These are phyloP conservation scores for Termitomyces sp. DNA, from an alignment of 768 basidiomycete genomes.

Conservation along the genomic window DNA sequence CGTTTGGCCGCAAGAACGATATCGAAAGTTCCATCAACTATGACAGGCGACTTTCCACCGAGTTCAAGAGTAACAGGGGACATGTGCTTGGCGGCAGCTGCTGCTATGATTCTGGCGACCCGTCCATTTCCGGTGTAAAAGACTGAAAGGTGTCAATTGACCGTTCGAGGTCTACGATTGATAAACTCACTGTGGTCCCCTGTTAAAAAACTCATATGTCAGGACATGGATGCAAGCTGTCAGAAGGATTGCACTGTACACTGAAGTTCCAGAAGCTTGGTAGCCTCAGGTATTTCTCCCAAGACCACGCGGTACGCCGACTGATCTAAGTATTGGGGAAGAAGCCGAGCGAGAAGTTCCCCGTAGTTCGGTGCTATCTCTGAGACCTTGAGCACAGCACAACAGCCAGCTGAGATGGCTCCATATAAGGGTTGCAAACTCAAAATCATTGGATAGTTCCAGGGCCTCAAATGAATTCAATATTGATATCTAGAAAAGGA, in stretches of 20 bases:
- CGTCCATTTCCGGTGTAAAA: conserved; percentile 46
- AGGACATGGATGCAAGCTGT: not conserved
- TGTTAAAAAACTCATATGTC: not conserved
- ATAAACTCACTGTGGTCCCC: conserved; percentile 26
- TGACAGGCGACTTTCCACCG: conserved; percentile 48
- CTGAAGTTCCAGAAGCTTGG: conserved; percentile 44
- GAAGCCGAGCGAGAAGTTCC: conserved; percentile 45
- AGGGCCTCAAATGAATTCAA: conserved; percentile 34
- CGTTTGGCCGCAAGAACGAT: conserved; percentile 52
- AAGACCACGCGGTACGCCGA: conserved; percentile 52
- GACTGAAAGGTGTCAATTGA: conserved; percentile 16
- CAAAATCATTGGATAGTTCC: conserved; percentile 64
- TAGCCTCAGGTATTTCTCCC: conserved; percentile 57
- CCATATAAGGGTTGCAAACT: conserved; percentile 59
- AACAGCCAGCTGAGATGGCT: conserved; percentile 73
- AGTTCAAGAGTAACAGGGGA: conserved; percentile 57
- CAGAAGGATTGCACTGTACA: conserved; percentile 26
- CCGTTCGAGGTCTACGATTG: not conserved
- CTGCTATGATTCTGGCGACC: conserved; percentile 45
- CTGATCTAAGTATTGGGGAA: conserved; percentile 49
- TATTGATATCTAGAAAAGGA: conserved; percentile 4
- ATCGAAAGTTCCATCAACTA: conserved; percentile 33
- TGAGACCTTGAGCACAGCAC: conserved; percentile 64
- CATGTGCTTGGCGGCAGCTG: conserved; percentile 50
- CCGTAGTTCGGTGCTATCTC: conserved; percentile 53